phyloP scores from a whole-genome alignment of 441 rosid genomes.

The Corymbia calophylla region DNA sequence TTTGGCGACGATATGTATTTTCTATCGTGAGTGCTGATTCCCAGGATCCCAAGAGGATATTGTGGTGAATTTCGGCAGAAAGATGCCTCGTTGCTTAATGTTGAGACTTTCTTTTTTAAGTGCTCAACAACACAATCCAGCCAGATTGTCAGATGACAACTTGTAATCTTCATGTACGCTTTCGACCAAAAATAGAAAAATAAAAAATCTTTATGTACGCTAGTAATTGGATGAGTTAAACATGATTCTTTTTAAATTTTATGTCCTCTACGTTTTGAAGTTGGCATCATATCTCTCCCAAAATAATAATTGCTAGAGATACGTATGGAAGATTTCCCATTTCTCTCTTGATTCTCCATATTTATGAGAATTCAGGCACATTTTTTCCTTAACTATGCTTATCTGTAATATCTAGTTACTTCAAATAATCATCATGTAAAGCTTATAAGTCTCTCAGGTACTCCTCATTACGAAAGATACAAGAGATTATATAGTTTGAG shows the following conservation, averaged over 20 bases:
- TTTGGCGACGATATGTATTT: no score
- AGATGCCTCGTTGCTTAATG: background rate
- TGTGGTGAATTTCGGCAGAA: background rate
- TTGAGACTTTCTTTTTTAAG: background rate
- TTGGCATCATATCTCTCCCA: background rate
- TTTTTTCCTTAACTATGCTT: background rate
- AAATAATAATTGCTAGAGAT: background rate
- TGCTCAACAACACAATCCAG: background rate
- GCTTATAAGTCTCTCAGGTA: background rate
- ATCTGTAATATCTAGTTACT: background rate
- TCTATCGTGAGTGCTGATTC: background rate
- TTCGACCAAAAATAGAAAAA: no score
- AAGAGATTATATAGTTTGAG: no score
- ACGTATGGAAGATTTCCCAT: background rate
- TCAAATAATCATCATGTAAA: background rate
- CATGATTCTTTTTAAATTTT: background rate
- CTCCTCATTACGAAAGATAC: background rate
- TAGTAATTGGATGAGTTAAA: background rate
- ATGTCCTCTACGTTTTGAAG: background rate
- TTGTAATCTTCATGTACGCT: background rate
- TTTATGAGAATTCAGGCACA: background rate
- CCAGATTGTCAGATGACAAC: background rate
- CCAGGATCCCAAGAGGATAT: background rate
- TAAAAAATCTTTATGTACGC: no score
- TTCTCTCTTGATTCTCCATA: background rate